Percentiles rank a stretch among this genome's conserved stretches.
These are phyloP conservation scores for Acaromyces ingoldii DNA, from an alignment of 1,284 basidiomycete genomes.

Conservation along the genomic window DNA sequence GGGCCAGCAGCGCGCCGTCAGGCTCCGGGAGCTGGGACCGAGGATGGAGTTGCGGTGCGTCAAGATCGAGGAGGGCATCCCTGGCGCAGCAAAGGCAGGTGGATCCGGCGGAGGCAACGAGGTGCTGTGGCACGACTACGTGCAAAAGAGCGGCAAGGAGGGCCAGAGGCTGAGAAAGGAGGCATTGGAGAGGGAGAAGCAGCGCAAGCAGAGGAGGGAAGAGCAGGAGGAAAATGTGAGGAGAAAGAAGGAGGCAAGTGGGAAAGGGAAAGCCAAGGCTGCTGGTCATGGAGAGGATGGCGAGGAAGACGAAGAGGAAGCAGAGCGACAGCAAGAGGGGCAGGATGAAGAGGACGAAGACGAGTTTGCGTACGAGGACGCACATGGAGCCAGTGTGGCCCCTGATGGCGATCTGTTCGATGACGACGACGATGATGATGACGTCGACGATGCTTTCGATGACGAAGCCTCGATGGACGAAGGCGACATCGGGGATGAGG, in stretches of 20 bases:
- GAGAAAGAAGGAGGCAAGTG: constrained; percentile 22
- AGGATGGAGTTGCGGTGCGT: constrained; percentile 86
- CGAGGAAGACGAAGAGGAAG: constrained; percentile 13
- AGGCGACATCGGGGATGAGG: constrained; percentile 8
- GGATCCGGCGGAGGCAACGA: constrained; percentile 29
- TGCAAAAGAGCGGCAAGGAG: constrained; percentile 1
- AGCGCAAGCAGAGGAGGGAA: constrained; percentile 22
- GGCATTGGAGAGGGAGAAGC: constrained; percentile 19
- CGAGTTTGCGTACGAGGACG: constrained; percentile 45
- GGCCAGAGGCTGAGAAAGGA: constrained; percentile 17
- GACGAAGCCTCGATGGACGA: constrained; percentile 4
- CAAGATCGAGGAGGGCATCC: constrained; percentile 87
- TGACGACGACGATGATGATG: constrained; percentile 24
- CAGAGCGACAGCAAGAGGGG: constrained; percentile 4
- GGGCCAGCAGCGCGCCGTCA: constrained; percentile 82
- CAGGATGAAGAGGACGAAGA: constrained; percentile 26
- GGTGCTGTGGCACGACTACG: constrained; percentile 47
- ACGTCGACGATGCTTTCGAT: constrained; percentile 7
- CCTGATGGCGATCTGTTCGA: constrained; percentile 18
- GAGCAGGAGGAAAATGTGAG: constrained; percentile 42
- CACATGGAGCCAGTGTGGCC: background rate
- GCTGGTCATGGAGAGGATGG: background rate
- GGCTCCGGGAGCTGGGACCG: constrained; percentile 89
- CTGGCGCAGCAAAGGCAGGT: constrained; percentile 7
- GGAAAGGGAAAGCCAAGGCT: background rate